Conservation (phyloP, 2,329 filamentous ascomycete species). For the Harringtonia aguacate region DNA sequence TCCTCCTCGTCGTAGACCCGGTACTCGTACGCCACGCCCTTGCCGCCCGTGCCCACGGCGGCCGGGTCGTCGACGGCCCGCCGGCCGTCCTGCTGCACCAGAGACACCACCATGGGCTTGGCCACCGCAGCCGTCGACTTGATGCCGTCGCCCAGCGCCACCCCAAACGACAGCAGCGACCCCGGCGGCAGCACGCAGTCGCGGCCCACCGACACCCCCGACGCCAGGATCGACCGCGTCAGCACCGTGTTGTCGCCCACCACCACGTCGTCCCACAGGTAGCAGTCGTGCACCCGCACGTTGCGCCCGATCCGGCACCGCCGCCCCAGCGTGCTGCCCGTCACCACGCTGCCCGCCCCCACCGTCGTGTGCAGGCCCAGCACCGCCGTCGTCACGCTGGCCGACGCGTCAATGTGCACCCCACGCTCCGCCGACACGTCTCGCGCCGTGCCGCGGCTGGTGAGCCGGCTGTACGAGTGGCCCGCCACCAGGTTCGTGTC, state of each 20-base stretch:
- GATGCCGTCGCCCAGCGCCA: slow-evolving; percentile 55
- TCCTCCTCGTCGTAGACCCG: slow-evolving; percentile 25
- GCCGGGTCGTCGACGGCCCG: slow-evolving; percentile 28
- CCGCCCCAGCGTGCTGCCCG: slow-evolving; percentile 70
- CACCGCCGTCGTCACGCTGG: slow-evolving; percentile 58
- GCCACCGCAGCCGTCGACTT: slow-evolving; percentile 13
- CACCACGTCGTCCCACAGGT: slow-evolving; percentile 76
- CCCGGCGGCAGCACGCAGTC: slow-evolving; percentile 60
- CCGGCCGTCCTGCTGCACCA: slow-evolving; percentile 26
- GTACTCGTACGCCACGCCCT: slow-evolving; percentile 33
- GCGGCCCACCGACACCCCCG: slow-evolving; percentile 59
- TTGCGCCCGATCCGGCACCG: slow-evolving; percentile 80
- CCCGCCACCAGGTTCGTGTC: slow-evolving; percentile 75
- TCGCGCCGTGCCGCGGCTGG: slow-evolving; percentile 22
- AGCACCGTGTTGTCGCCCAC: slow-evolving; percentile 68
- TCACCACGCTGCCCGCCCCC: slow-evolving; percentile 58
- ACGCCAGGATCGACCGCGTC: slow-evolving; percentile 64
- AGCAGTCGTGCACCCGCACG: slow-evolving; percentile 67
- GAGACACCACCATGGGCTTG: slow-evolving; percentile 27
- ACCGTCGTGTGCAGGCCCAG: slow-evolving; percentile 69
- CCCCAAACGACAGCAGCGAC: slow-evolving; percentile 69
- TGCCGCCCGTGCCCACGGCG: slow-evolving; percentile 38
- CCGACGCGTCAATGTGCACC: slow-evolving; percentile 63
- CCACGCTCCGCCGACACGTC: slow-evolving; percentile 70
- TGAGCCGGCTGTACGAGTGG: slow-evolving; percentile 65